These are phyloP conservation scores for Penicillium waksmanii DNA, from an alignment of 495 filamentous ascomycete species.

Conservation along the genomic window DNA sequence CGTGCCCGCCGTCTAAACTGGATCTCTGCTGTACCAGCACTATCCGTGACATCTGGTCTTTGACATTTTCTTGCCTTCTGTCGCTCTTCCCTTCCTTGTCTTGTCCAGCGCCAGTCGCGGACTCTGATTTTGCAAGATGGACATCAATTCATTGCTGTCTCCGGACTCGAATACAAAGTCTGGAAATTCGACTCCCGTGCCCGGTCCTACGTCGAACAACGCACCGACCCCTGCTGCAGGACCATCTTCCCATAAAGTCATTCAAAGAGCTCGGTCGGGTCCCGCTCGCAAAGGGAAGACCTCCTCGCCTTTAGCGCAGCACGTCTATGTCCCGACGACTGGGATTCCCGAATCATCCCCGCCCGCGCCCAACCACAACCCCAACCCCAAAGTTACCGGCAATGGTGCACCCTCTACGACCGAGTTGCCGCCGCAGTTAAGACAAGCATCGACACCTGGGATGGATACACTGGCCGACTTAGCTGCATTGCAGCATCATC, in stretches of 20 bases:
- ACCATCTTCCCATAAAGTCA: constrained; percentile 38
- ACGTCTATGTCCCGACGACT: constrained; percentile 42
- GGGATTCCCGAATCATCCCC: constrained; percentile 40
- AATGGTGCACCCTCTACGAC: constrained; percentile 41
- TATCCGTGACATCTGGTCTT: constrained; percentile 25
- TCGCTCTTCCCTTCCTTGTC: constrained; percentile 15
- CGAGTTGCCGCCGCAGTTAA: constrained; percentile 34
- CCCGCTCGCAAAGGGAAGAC: constrained; percentile 39
- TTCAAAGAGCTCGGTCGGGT: constrained; percentile 41
- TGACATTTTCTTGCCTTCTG: constrained; percentile 9
- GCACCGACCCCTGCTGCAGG: constrained; percentile 33
- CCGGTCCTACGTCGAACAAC: constrained; percentile 36
- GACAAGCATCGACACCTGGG: constrained; percentile 59
- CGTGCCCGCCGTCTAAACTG: constrained; percentile 37
- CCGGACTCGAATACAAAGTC: constrained; percentile 61
- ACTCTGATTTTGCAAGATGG: constrained; percentile 52
- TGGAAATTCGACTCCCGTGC: constrained; percentile 46
- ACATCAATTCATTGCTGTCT: constrained; percentile 74
- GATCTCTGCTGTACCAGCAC: constrained; percentile 33
- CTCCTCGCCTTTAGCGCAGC: constrained; percentile 48
- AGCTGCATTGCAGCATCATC: constrained; percentile 68
- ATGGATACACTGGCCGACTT: constrained; percentile 71
- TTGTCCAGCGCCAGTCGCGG: constrained; percentile 14
- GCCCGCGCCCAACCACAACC: constrained; percentile 31
- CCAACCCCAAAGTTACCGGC: constrained; percentile 33